Base-by-base conservation (phyloP, 176 grass and related monocot species). In the Bromus sterilis region DNA sequence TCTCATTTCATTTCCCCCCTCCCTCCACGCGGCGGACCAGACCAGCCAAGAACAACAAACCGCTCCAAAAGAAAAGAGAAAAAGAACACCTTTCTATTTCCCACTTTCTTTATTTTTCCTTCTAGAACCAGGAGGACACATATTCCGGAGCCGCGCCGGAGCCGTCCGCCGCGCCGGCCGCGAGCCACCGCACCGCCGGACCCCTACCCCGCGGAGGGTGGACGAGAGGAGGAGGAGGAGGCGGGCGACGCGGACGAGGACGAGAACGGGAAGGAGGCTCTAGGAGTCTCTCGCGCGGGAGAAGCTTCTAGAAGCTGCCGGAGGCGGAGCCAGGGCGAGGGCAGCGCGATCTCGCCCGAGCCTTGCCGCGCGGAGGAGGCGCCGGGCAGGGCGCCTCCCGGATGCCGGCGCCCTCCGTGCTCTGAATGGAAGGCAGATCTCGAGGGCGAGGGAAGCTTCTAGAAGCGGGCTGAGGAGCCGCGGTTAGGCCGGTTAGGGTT, bases 401-500 rank as follows among this genome's bases (percentile, higher is more conserved):
- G 78, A 81, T 89, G 82, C 78, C 43, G 72, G 64, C 86, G 37
- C 41, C 72, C 75, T 71, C 78, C 37, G 60, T 32, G 89, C 89
- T 83, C 91, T 90, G 92, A 94, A 94, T 90, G 83, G 85, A 84
- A 35, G 66, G 53, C 76, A 78, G 77, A 90, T 90, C 91, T 85
- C 82, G 77, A 87, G 66, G 79, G 56, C 55, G 76, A 81, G 43
- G 82, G 86, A 79, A 78, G 81, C 81, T 84, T 84, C 77, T 74
- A 73, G 87, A 83, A 78, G 78, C 81, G 56, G 84, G 87, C 37
- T 84, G 75, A 88, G 85, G 78, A 59, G 83, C 26, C 66, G 26
- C 56, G 33, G 77, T 66, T 36, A 53, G 78, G 53, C 49, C 49
- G 77, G 77, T 64, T 89, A 85, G 89, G 88, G 78, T 80, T 90